A percentile compares a stretch with the other conserved stretches of the same genome.
Evolutionary conservation across 495 filamentous ascomycete species (phyloP).

Genomic region (Clohesyomyces aquaticus): DNA sequence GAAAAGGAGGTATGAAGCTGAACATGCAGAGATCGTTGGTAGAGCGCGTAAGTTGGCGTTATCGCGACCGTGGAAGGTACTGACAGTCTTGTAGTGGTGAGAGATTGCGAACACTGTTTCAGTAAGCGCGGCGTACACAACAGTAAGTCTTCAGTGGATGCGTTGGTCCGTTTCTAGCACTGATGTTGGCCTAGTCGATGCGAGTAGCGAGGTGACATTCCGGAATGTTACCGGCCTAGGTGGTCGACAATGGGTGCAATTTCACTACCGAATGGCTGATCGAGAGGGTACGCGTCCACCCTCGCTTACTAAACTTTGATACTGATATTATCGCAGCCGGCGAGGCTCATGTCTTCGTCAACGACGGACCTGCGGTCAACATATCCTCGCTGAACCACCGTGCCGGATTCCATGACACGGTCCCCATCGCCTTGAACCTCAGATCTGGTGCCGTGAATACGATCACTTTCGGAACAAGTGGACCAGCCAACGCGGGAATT

Average conservation of each 20-base stretch:
- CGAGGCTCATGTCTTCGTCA: conserved; percentile 50
- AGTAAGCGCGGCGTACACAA: conserved; percentile 38
- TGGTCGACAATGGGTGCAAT: conserved; percentile 49
- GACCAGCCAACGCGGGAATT: conserved; percentile 36
- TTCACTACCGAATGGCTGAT: conserved; percentile 47
- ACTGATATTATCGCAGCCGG: conserved; percentile 37
- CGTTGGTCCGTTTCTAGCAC: conserved; percentile 11
- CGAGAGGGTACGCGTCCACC: conserved; percentile 26
- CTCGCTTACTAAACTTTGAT: not conserved
- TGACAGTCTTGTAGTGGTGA: conserved; percentile 24
- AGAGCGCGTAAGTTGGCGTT: conserved; percentile 18
- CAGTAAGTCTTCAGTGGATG: conserved; percentile 31
- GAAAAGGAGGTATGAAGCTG: conserved; percentile 44
- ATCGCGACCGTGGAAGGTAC: no score
- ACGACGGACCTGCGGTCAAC: conserved; percentile 47
- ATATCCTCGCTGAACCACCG: conserved; percentile 50
- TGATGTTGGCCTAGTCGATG: conserved; percentile 14
- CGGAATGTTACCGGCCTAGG: conserved; percentile 51
- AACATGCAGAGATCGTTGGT: conserved; percentile 43
- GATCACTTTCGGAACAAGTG: conserved; percentile 48
- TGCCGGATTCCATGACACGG: conserved; percentile 49
- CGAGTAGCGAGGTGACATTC: conserved; percentile 46
- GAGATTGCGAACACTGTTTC: conserved; percentile 41
- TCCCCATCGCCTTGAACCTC: conserved; percentile 48
- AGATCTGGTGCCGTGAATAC: conserved; percentile 47